Evolutionary conservation across 768 basidiomycete genomes (phyloP), one percentile per base, ranked within the genome.

Genomic region (Phlebiopsis flavidoalba): DNA sequence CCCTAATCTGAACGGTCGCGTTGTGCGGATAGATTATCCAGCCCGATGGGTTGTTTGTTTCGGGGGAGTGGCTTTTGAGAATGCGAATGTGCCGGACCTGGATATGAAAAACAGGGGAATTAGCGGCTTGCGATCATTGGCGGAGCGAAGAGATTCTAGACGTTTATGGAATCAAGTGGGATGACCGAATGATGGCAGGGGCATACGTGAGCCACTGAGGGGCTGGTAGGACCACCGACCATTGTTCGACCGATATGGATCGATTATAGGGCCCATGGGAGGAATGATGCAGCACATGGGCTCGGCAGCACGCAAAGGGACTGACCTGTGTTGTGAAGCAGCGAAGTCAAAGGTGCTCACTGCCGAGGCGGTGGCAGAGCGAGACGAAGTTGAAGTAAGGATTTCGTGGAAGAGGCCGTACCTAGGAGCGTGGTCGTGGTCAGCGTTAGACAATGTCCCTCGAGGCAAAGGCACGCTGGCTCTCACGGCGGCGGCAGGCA

Each of bases 341-440:
- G 22, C 22, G 11, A 15, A n/a, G 54, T 45, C 17, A 46, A 21
- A 24, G 43, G n/a, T 36, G 61, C 22, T 22, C 14, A 46, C 26
- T 31, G 26, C 26, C 26, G 26, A 47, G 17, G 15, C 10, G 40
- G 36, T 31, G 17, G 15, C 10, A 40, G 46, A n/a, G n/a, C n/a
- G n/a, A 50, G 58, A 72, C 67, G 74, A 86, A 85, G 64, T 86
- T 67, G 74, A 86, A 85, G 64, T 86, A 88, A 69, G 73, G 83
- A 81, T 72, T 72, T 70, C 67, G 78, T 83, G 84, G 84, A 87
- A 84, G 85, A 84, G 83, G 85, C 85, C 85, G 84, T 79, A 77
- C 85, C 84, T 84, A 74, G 69, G 24, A 21, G 26, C 37, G 31
- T 48, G 14, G 31, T 22, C 19, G 67, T 52, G 61, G 36, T 24